A percentile compares a stretch with the other conserved stretches of the same genome.
Conservation (phyloP, 495 filamentous ascomycete species). For the Penicillium malachiteum region DNA sequence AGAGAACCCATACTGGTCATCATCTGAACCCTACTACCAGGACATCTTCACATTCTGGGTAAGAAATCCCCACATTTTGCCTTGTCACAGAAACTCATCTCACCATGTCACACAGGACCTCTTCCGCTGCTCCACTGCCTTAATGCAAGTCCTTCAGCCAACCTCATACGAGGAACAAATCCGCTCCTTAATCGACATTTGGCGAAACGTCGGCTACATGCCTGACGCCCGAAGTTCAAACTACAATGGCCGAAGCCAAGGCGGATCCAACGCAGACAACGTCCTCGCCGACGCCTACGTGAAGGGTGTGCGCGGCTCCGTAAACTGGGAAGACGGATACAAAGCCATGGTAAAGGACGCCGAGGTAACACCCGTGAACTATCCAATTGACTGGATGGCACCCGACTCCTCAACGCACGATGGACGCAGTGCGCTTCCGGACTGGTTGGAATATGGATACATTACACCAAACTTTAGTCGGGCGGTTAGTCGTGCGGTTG, state of each 20-base stretch:
- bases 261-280: constrained; percentile 72
- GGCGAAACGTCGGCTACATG: constrained; percentile 63
- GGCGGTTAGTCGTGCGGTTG: constrained; percentile 63
- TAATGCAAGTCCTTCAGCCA: constrained; percentile 67
- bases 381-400: constrained; percentile 60
- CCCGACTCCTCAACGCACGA: constrained; percentile 64
- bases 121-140: constrained; percentile 61
- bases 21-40: constrained; percentile 59
- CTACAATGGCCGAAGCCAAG: constrained; percentile 70
- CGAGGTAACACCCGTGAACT: constrained; percentile 60
- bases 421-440: constrained; percentile 67
- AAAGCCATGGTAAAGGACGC: constrained; percentile 70
- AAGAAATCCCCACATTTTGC: constrained; percentile 11
- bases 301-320: constrained; percentile 62
- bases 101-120: constrained; percentile 34
- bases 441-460: constrained; percentile 64
- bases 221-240: constrained; percentile 67
- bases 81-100: too few species aligned
- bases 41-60: constrained; percentile 53
- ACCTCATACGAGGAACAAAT: constrained; percentile 62
- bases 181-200: constrained; percentile 70
- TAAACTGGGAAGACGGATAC: constrained; percentile 71
- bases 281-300: constrained; percentile 74
- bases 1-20: constrained; percentile 68
- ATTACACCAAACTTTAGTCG: constrained; percentile 63